Percentiles rank a stretch among this genome's conserved stretches.
phyloP scores from a whole-genome alignment of 371 early-diverging fungal species.

The Actinomortierella wolfii region DNA sequence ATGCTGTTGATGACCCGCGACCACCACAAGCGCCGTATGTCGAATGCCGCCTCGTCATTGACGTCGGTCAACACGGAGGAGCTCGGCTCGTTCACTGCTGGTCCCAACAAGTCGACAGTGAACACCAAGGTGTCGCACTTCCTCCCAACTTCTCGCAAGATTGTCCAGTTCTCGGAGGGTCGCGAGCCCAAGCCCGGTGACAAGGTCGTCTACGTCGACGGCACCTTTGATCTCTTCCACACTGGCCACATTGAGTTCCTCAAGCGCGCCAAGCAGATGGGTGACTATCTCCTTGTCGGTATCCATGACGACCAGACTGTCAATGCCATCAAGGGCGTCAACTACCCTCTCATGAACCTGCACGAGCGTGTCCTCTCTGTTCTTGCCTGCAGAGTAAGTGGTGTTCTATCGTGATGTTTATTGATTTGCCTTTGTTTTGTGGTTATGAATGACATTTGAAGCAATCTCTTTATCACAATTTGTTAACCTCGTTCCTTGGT shows the following conservation, averaged over 20 bases:
- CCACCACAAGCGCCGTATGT: conserved; percentile 72
- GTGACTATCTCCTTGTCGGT: conserved; percentile 93
- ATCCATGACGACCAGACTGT: conserved; percentile 92
- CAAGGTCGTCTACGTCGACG: conserved; percentile 92
- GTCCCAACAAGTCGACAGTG: conserved; percentile 34
- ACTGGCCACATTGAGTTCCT: conserved; percentile 92
- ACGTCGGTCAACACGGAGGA: conserved; percentile 67
- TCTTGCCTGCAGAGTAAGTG: conserved; percentile 80
- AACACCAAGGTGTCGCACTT: conserved; percentile 79
- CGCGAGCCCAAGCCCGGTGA: conserved; percentile 69
- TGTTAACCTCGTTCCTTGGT: neutral
- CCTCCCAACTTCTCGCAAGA: conserved; percentile 83
- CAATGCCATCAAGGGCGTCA: conserved; percentile 84
- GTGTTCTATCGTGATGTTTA: neutral
- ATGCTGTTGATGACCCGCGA: conserved; percentile 93
- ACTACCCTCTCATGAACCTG: conserved; percentile 93
- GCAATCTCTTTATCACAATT: neutral
- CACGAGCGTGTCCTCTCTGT: conserved; percentile 92
- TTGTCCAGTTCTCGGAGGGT: conserved; percentile 88
- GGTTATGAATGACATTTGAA: neutral
- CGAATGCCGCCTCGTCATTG: conserved; percentile 52
- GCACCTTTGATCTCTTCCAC: conserved; percentile 97
- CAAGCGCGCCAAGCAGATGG: conserved; percentile 82
- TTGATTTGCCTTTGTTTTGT: neutral
- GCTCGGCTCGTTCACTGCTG: conserved; percentile 63